phyloP scores from a whole-genome alignment of 192 early-diverging fungal species.

The Linnemannia schmuckeri region DNA sequence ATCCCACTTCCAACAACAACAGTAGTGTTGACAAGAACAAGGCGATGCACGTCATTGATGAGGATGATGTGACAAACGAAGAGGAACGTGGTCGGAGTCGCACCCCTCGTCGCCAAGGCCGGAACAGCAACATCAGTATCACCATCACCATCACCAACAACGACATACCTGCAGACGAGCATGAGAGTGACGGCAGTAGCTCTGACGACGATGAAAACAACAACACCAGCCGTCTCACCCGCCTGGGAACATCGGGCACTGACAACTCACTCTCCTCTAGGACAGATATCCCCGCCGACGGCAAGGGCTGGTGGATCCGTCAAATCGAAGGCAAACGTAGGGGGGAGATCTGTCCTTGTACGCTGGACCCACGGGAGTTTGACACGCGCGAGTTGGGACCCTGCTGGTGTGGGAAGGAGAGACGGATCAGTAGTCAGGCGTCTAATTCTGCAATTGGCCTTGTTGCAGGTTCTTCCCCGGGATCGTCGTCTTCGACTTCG shows the following conservation, averaged over 20 bases:
- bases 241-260: background rate
- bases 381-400: background rate
- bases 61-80: background rate
- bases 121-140: background rate
- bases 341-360: slow-evolving; percentile 42
- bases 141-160: background rate
- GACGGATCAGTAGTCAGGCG: background rate
- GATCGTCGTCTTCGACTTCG: background rate
- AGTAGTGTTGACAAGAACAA: background rate
- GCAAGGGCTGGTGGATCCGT: slow-evolving; percentile 48
- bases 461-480: background rate
- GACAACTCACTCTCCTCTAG: slow-evolving; percentile 16
- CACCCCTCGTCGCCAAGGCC: background rate
- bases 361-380: background rate
- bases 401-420: slow-evolving; percentile 42
- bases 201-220: background rate
- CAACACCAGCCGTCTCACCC: background rate
- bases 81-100: background rate
- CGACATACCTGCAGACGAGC: background rate
- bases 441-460: background rate
- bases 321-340: slow-evolving; percentile 43
- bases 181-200: background rate
- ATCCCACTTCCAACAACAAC: background rate
- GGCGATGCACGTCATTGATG: slow-evolving; percentile 2
- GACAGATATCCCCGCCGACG: slow-evolving; percentile 26